These are phyloP conservation scores for Aspergillus transmontanensis DNA, from an alignment of 2,329 filamentous ascomycete species.

Conservation along the genomic window DNA sequence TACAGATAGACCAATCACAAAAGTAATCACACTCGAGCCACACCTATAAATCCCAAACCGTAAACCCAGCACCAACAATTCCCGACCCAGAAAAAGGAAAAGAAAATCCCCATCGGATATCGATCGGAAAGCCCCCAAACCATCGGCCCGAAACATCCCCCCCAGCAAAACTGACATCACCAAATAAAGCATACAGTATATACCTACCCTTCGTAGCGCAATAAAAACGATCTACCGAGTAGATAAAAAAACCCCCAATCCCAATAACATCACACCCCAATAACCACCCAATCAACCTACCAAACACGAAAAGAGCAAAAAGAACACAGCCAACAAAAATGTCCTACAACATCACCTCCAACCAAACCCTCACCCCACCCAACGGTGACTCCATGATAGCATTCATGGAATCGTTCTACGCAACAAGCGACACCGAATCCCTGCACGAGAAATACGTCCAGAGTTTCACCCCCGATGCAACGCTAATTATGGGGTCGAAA, in stretches of 20 bases:
- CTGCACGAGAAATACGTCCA: conserved; percentile 38
- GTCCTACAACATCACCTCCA: conserved; percentile 36
- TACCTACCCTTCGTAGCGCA: background rate
- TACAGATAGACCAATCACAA: background rate
- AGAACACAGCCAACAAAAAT: conserved; percentile 2
- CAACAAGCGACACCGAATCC: conserved; percentile 38
- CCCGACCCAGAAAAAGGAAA: background rate
- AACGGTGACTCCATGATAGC: conserved; percentile 28
- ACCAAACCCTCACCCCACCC: conserved; percentile 28
- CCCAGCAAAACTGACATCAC: conserved; percentile 8
- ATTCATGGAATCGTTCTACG: conserved; percentile 42
- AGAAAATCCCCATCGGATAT: conserved; percentile 5
- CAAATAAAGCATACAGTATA: background rate
- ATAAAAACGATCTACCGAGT: background rate
- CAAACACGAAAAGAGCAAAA: too few species aligned
- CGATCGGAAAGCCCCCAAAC: conserved; percentile 14
- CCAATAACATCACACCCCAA: too few species aligned
- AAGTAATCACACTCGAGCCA: background rate
- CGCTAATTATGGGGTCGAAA: conserved; percentile 42
- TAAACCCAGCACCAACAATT: background rate
- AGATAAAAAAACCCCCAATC: background rate
- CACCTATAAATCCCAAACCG: background rate
- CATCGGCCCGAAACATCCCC: conserved; percentile 19
- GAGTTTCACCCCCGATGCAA: conserved; percentile 39
- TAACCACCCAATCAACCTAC: too few species aligned